phyloP scores from a whole-genome alignment of 257 asterid genomes.

The Echites panduratus region DNA sequence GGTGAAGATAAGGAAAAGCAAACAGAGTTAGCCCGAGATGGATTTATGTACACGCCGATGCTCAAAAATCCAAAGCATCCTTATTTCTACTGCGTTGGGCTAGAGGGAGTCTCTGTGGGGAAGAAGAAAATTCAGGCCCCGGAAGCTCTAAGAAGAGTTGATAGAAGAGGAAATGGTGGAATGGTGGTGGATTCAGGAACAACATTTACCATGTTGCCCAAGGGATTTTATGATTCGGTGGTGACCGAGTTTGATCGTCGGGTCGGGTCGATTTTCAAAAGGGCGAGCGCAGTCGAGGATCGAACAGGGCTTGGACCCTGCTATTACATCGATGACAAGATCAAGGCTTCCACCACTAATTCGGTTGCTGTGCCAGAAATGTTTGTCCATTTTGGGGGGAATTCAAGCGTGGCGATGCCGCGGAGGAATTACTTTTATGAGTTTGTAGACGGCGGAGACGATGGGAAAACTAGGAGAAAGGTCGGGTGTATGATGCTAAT shows the following conservation, averaged over 20 bases:
- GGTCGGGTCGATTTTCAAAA: constrained; percentile 32
- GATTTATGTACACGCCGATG: constrained; percentile 62
- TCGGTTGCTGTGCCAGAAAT: constrained; percentile 35
- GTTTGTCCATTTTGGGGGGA: constrained; percentile 63
- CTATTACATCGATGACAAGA: constrained; percentile 32
- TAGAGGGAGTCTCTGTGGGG: constrained; percentile 65
- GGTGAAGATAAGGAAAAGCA: constrained; percentile 20
- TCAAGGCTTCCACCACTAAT: not conserved
- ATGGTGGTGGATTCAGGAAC: constrained; percentile 99
- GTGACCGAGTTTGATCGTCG: constrained; percentile 37
- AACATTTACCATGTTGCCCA: constrained; percentile 80
- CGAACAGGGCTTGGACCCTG: constrained; percentile 79
- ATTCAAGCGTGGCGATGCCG: constrained; percentile 82
- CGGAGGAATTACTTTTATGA: constrained; percentile 69
- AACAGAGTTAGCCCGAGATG: constrained; percentile 1
- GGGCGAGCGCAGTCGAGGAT: constrained; percentile 59
- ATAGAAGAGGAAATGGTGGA: constrained; percentile 69
- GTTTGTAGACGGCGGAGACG: constrained; percentile 42
- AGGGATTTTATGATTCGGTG: constrained; percentile 40
- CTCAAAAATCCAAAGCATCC: constrained; percentile 66
- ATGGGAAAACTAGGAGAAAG: constrained; percentile 29
- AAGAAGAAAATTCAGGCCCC: constrained; percentile 46
- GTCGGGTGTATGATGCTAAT: constrained; percentile 85
- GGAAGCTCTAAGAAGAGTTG: constrained; percentile 43
- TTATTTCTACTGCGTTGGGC: constrained; percentile 64